phyloP scores from a whole-genome alignment of 2,329 filamentous ascomycete genomes.

The Ophiostoma sp. region DNA sequence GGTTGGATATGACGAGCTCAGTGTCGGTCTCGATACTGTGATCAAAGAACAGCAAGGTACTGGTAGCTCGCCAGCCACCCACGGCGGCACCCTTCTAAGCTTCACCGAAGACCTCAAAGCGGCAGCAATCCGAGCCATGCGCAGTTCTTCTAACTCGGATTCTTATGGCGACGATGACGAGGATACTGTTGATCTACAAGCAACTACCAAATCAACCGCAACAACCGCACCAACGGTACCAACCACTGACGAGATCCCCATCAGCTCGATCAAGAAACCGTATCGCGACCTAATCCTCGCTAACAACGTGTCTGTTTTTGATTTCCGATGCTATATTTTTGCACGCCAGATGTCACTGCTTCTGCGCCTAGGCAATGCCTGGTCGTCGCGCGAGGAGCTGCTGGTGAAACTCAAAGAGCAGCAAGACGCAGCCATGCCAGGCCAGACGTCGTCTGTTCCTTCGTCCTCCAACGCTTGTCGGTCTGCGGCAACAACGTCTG shows the following conservation, averaged over 20 bases:
- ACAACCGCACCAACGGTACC: not conserved
- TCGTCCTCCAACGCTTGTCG: not conserved
- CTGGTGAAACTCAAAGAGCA: slow-evolving; percentile 58
- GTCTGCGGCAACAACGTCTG: slow-evolving; percentile 45
- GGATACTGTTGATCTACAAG: slow-evolving; percentile 49
- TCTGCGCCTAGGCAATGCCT: slow-evolving; percentile 72
- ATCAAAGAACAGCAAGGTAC: slow-evolving; percentile 61
- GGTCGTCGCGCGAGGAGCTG: slow-evolving; percentile 57
- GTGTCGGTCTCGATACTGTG: slow-evolving; percentile 76
- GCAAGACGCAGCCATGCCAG: slow-evolving; percentile 53
- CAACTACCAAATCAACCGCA: slow-evolving; percentile 23
- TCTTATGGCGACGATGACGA: slow-evolving; percentile 36
- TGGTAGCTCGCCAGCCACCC: slow-evolving; percentile 55
- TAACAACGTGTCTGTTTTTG: slow-evolving; percentile 93
- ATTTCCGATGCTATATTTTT: slow-evolving; percentile 93
- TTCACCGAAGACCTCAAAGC: slow-evolving; percentile 69
- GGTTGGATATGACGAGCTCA: slow-evolving; percentile 90
- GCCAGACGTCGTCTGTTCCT: slow-evolving; percentile 27
- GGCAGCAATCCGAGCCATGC: slow-evolving; percentile 49
- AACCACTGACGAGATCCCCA: slow-evolving; percentile 44
- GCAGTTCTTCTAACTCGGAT: slow-evolving; percentile 30
- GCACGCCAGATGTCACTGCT: slow-evolving; percentile 79
- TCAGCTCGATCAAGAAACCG: slow-evolving; percentile 64
- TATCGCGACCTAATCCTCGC: slow-evolving; percentile 89
- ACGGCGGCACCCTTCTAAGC: slow-evolving; percentile 65